These are phyloP conservation scores for Chaetomium sp. DNA, from an alignment of 2,329 filamentous ascomycete species.

Conservation along the genomic window DNA sequence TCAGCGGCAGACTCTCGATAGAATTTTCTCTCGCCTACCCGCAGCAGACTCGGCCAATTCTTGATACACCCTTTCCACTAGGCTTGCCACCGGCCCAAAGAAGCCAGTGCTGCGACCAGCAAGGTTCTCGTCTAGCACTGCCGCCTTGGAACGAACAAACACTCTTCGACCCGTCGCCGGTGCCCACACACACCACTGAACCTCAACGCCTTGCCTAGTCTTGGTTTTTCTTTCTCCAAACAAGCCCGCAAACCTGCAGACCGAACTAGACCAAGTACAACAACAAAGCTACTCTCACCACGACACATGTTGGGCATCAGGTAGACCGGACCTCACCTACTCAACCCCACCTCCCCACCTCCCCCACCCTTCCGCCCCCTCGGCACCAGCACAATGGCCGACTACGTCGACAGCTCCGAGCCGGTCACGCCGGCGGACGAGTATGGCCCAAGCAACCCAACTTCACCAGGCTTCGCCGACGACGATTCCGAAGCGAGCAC, in stretches of 20 bases:
- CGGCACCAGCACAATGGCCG: constrained; percentile 34
- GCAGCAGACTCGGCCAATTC: background rate
- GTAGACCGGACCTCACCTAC: constrained; percentile 10
- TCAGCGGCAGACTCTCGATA: background rate
- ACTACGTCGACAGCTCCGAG: constrained; percentile 40
- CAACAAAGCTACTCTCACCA: background rate
- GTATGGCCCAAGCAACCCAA: constrained; percentile 44
- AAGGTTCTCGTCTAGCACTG: constrained; percentile 9
- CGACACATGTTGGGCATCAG: constrained; percentile 14
- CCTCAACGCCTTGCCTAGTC: background rate
- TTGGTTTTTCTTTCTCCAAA: background rate
- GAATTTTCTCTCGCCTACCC: background rate
- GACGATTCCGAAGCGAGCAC: constrained; percentile 53
- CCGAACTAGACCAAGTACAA: background rate
- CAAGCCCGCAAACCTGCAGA: background rate
- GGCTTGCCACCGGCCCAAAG: background rate
- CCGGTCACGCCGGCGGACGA: constrained; percentile 55
- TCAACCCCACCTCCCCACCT: background rate
- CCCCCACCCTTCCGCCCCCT: background rate
- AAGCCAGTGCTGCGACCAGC: background rate
- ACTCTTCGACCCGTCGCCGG: background rate
- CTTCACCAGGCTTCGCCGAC: constrained; percentile 48
- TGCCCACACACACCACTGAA: constrained; percentile 1
- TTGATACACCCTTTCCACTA: background rate
- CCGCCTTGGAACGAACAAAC: constrained; percentile 16